Percentiles rank a stretch among this genome's conserved stretches.
These are phyloP conservation scores for Ganoderma meredithae DNA, from an alignment of 1,284 basidiomycete species.

Conservation along the genomic window DNA sequence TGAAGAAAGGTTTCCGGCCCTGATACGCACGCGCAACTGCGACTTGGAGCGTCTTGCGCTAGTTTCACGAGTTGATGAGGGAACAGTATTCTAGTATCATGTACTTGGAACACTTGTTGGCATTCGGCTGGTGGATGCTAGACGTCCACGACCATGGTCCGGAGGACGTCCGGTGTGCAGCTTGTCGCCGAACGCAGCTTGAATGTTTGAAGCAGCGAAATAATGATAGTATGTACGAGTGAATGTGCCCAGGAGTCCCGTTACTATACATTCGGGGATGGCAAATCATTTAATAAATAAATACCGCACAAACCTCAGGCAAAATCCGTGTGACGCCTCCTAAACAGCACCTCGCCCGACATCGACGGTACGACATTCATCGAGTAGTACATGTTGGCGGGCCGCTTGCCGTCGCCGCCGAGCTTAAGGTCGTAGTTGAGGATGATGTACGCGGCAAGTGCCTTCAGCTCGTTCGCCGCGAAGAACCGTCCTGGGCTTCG, in stretches of 20 bases:
- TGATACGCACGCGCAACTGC: background rate
- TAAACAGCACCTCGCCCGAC: slow-evolving; percentile 21
- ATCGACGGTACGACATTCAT: slow-evolving; percentile 12
- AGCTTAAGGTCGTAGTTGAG: slow-evolving; percentile 56
- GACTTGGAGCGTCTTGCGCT: background rate
- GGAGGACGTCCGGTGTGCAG: background rate
- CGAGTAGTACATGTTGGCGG: slow-evolving; percentile 24
- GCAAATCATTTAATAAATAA: background rate
- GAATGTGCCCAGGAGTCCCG: background rate
- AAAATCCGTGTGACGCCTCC: slow-evolving; percentile 12
- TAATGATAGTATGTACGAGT: background rate
- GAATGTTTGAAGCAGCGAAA: background rate
- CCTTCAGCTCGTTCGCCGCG: slow-evolving; percentile 53
- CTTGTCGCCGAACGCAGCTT: background rate
- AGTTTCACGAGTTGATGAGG: background rate
- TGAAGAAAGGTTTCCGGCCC: slow-evolving; percentile 29
- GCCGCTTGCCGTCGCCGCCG: slow-evolving; percentile 40
- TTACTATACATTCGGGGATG: background rate
- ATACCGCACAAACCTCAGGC: background rate
- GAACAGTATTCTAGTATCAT: background rate
- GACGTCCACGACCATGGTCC: background rate
- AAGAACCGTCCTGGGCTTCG: slow-evolving; percentile 54
- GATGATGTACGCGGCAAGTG: slow-evolving; percentile 52
- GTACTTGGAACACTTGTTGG: slow-evolving; percentile 4
- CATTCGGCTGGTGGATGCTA: background rate